phyloP scores from a whole-genome alignment of 345 rosid species.

The Murraya koenigii region DNA sequence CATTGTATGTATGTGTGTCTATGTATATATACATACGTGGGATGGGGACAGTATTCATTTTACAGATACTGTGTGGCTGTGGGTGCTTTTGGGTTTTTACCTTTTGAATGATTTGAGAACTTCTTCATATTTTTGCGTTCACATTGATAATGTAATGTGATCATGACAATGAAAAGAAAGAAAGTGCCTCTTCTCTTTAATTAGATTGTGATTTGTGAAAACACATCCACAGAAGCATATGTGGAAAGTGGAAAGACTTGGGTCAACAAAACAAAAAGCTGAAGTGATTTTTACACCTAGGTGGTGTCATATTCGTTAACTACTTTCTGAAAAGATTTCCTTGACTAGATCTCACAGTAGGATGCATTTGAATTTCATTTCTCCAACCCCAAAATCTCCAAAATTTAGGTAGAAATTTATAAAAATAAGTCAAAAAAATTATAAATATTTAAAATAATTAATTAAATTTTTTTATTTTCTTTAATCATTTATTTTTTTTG shows the following conservation, averaged over 20 bases:
- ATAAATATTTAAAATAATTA: too few relatives aligned
- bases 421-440: too few relatives aligned
- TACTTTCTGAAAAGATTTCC: neutral
- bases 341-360: neutral
- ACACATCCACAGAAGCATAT: neutral
- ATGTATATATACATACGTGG: too few relatives aligned
- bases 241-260: conserved; percentile 1
- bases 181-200: neutral
- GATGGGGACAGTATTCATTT: too few relatives aligned
- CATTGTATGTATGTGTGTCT: too few relatives aligned
- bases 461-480: too few relatives aligned
- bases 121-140: neutral
- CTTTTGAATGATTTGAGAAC: conserved; percentile 10
- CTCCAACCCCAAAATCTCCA: neutral
- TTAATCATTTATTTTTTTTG: too few relatives aligned
- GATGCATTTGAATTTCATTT: neutral
- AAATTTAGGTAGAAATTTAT: too few relatives aligned
- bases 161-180: neutral
- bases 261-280: neutral
- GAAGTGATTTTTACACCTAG: neutral
- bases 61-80: neutral
- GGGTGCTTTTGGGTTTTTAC: neutral
- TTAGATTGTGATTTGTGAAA: neutral
- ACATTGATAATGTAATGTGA: neutral
- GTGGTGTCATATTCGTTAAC: neutral